phyloP scores from a whole-genome alignment of 2,329 filamentous ascomycete genomes.

The Fusarium devonianum region DNA sequence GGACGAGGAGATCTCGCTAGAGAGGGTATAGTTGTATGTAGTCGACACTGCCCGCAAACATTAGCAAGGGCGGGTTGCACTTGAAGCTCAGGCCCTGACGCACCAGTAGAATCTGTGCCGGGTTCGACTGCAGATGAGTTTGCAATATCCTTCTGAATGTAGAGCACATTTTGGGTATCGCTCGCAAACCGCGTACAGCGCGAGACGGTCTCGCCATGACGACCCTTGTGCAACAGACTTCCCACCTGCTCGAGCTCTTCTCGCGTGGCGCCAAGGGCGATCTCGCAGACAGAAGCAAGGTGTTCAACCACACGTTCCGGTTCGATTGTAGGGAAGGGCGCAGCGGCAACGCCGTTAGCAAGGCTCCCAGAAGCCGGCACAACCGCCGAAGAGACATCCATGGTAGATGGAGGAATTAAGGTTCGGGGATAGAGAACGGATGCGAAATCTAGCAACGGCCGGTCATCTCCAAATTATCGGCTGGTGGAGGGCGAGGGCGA shows the following conservation, averaged over 20 bases:
- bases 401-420: constrained; percentile 45
- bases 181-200: constrained; percentile 88
- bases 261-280: constrained; percentile 76
- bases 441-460: constrained; percentile 32
- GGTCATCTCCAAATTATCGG: constrained; percentile 43
- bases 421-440: constrained; percentile 19
- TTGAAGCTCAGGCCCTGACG: constrained; percentile 28
- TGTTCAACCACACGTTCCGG: constrained; percentile 75
- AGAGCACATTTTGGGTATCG: constrained; percentile 86
- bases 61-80: constrained; percentile 13
- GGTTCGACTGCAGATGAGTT: constrained; percentile 61
- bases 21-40: constrained; percentile 78
- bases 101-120: constrained; percentile 55
- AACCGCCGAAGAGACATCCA: constrained; percentile 62
- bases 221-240: constrained; percentile 79
- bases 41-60: constrained; percentile 47
- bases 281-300: constrained; percentile 72
- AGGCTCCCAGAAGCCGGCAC: constrained; percentile 49
- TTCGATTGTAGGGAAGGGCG: constrained; percentile 66
- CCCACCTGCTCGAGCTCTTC: constrained; percentile 81
- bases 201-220: constrained; percentile 80
- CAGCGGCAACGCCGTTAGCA: constrained; percentile 55
- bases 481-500: constrained; percentile 18
- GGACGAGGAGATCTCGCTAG: constrained; percentile 81
- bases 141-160: constrained; percentile 84